Conservation (phyloP, 2,329 filamentous ascomycete species). For the Colletotrichum sansevieriae region DNA sequence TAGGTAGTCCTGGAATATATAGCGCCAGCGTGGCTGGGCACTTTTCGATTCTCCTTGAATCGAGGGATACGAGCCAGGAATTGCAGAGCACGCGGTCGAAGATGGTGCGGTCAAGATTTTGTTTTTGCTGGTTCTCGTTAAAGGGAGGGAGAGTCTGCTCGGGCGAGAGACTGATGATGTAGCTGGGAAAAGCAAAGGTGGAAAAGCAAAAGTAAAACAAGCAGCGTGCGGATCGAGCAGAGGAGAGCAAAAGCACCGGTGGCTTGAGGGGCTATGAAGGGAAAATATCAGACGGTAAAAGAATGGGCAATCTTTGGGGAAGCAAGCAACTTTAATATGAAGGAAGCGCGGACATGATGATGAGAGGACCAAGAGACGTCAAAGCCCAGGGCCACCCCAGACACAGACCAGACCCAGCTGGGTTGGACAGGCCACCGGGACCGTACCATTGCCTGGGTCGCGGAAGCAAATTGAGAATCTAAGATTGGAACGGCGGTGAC, state of each 20-base stretch:
- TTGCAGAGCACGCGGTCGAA: conserved; percentile 23
- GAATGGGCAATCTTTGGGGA: conserved; percentile 35
- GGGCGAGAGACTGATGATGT: conserved; percentile 37
- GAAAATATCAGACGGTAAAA: conserved; percentile 39
- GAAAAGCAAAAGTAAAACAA: conserved; percentile 42
- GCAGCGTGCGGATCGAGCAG: conserved; percentile 19
- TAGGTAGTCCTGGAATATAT: conserved; percentile 31
- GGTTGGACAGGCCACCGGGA: conserved; percentile 43
- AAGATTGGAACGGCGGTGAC: conserved; percentile 45
- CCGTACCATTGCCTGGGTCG: conserved; percentile 38
- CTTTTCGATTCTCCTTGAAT: conserved; percentile 9
- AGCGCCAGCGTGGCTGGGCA: conserved; percentile 1
- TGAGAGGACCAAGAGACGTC: conserved; percentile 42
- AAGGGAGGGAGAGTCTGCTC: conserved; percentile 29
- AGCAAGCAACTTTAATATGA: conserved; percentile 42
- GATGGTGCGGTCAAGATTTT: conserved; percentile 35
- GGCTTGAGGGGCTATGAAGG: conserved; percentile 37
- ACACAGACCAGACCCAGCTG: conserved; percentile 42
- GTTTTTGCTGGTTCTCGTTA: conserved; percentile 35
- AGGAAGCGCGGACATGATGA: conserved; percentile 42
- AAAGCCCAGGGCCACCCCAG: conserved; percentile 42
- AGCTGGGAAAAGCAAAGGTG: conserved; percentile 35
- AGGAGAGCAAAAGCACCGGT: conserved; percentile 33
- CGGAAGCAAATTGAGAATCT: conserved; percentile 42
- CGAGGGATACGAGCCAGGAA: conserved; percentile 27